Base-by-base conservation (phyloP, 2,329 filamentous ascomycete genomes). In the Eutypa lata region DNA sequence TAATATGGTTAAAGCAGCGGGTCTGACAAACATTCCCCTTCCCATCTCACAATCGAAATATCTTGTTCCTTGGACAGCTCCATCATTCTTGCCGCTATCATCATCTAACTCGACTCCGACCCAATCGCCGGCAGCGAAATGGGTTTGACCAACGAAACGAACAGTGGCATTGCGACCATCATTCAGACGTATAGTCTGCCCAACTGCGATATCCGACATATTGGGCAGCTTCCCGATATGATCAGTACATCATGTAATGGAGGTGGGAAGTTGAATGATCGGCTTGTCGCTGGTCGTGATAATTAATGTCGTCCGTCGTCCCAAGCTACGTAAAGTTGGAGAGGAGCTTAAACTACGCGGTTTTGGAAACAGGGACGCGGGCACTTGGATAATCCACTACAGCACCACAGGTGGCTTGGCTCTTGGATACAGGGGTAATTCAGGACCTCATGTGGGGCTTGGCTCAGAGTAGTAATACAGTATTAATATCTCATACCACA, bases 11-110 rank as follows among this genome's bases (percentile, higher is more conserved):
- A 94, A 77, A 53, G 87, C 87, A 50, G 81, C 75, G 28, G 90
- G 86, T 57, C 90, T 83, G 51, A 97, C 82, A 65, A 99, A 97
- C 84, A 99, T 94, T 66, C 86, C 86, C 58, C 78, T 77, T 40
- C 78, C 90, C 83, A 81, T 87, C 71, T 68, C 80, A 73, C 93
- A 97, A 48, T 92, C 84, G 63, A 96, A 97, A 69, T 97, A 97
- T 19, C 90, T 80, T 67, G 90, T 83, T 56, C 91, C 92, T 70
- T 93, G 84, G 46, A 97, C 90, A 51, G 89, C 88, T 59, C 93
- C 93, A 78, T 97, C 91, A 64, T 97, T 97, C 76, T 97, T 97
- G 31, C 94, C 93, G 19, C 81, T 83, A 50, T 86, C 78, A 46
- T 90, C 88, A 49, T 91, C 85, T 52, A 97, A 82, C 75, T 96